Evolutionary conservation across 192 early-diverging fungal species (phyloP), one percentile per base, ranked within the genome.

Genomic region (Linnemannia zychae): DNA sequence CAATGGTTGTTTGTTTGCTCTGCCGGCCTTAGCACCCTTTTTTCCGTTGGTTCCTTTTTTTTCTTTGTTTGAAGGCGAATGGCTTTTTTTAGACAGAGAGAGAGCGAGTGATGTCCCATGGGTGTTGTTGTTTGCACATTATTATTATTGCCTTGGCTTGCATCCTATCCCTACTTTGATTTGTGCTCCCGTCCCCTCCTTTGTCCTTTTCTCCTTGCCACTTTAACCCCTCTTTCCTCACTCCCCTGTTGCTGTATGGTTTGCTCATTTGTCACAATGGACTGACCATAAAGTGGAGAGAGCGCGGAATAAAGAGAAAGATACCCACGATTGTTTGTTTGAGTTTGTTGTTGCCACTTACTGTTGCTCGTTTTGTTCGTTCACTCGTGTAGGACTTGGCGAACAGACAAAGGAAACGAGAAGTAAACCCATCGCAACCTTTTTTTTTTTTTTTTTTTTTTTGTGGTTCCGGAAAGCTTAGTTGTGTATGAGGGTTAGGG

Each of bases 11-110:
- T 57, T 57, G 53, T n/a, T 31, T 28, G 57, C n/a, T 24, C 2
- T 57, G 28, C 57, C 13, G 24, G 57, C 57, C 57, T 63, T 63
- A 63, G 57, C 57, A 63, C 57, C 57, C 57, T 63, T 63, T 60
- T 63, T 63, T 63, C 57, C 28, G 57, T 63, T 63, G 57, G 57
- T 63, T 31, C 57, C 57, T 63, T 63, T 63, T n/a, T 22, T 31
- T 24, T n/a, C n/a, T n/a, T 63, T 63, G 57, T 63, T 63, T n/a
- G 57, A 12, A 63, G 57, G 13, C 3, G 17, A 20, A n/a, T 28
- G 53, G 53, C n/a, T n/a, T n/a, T n/a, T n/a, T n/a, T n/a, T n/a
- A n/a, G n/a, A n/a, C n/a, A n/a, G n/a, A n/a, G 40, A 44, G 40
- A 44, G 40, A 9, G 40, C 3, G 40, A 44, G 40, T 3, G 3